Base-by-base conservation (phyloP, 441 rosid genomes). In the Populus hybrid region DNA sequence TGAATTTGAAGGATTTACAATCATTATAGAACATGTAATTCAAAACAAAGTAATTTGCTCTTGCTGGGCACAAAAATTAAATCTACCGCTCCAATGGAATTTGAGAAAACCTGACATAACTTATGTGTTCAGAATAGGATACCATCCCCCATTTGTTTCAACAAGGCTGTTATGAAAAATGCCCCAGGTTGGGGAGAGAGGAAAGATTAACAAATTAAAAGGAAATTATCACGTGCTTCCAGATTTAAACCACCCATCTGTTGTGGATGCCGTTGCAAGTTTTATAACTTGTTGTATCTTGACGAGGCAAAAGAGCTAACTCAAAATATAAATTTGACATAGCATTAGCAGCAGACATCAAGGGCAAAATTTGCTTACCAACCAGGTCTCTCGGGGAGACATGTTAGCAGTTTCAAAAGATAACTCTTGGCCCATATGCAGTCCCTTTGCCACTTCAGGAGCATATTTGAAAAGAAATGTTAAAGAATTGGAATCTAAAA, bases 401-500 rank as follows among this genome's bases (percentile, higher is more conserved):
- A 72, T 66, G 32, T 82, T 86, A 59, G 90, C 86, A 34, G 87
- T 82, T 78, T 77, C 80, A 42, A 87, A 78, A 73, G 97, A 86
- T 67, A 85, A 91, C 8, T 86, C 90, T 35, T 91, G 76, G 74
- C 82, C 84, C 81, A 87, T 74, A 34, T 84, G 77, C 88, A 96
- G 81, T 72, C 84, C 88, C 88, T 86, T 84, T 20, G 95, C 92
- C 73, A 84, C 87, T 81, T 90, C 92, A 24, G 97, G 97, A 26
- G 90, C 87, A 79, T 86, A 73, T 80, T 94, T 91, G 70, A 92
- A 93, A 77, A 96, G 76, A 85, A 93, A 94, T 83, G 70, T 75
- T 69, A 94, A 83, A 57, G 96, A 85, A 77, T 94, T 96, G 85
- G 99, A 90, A 87, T 96, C 99, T 81, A 89, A 87, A 34, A 93